Evolutionary conservation across 768 basidiomycete genomes (phyloP).

Genomic region (Tricholoma terreum): DNA sequence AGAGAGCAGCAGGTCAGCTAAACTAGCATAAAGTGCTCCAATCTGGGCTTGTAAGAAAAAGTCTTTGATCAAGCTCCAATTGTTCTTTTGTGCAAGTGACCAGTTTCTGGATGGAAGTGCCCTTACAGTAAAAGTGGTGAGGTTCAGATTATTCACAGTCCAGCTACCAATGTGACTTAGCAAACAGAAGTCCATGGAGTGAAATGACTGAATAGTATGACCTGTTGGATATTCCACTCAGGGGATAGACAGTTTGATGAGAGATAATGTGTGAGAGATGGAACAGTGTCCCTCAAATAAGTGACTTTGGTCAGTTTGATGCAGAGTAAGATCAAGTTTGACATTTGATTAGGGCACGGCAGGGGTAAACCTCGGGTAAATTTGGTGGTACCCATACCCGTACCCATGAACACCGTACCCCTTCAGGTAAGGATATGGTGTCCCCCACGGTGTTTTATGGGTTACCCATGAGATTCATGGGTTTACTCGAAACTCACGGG

Average conservation of each 20-base stretch:
- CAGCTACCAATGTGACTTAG: neutral
- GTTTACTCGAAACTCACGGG: too few species aligned
- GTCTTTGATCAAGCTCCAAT: neutral
- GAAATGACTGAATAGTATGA: neutral
- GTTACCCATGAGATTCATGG: too few species aligned
- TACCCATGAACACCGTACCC: too few species aligned
- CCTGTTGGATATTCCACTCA: neutral
- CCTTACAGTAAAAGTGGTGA: neutral
- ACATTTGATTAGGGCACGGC: too few species aligned
- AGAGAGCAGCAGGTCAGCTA: neutral
- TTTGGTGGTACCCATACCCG: too few species aligned
- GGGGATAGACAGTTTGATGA: slow-evolving; percentile 3
- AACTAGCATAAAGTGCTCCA: neutral
- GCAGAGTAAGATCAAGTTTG: too few species aligned
- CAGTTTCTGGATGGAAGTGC: neutral
- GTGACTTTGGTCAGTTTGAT: slow-evolving; percentile 9
- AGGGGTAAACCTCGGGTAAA: too few species aligned
- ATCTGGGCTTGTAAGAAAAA: neutral
- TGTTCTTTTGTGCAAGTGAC: neutral
- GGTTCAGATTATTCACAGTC: neutral
- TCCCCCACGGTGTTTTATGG: too few species aligned
- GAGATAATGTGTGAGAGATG: slow-evolving; percentile 4
- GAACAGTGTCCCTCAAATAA: slow-evolving; percentile 9
- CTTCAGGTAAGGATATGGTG: too few species aligned
- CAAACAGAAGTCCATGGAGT: neutral